Evolutionary conservation across 1,139 yeast genomes (phyloP).

Genomic region (Zygosaccharomyces sapae): DNA sequence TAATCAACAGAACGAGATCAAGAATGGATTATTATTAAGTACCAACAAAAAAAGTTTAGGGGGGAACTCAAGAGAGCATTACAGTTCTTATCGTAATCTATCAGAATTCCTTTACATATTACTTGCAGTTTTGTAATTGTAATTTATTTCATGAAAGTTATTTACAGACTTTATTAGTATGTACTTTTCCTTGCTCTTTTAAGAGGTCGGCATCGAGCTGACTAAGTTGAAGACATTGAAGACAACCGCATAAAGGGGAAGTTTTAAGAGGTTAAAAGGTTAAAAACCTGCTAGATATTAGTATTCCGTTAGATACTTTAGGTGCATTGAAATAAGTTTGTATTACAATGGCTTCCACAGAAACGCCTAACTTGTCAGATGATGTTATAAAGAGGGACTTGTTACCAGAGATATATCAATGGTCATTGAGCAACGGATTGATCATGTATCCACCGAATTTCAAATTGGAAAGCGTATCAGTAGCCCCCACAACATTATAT

Average conservation of each 20-base stretch:
- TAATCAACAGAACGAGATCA: background rate
- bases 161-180: background rate
- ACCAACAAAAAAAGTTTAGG: background rate
- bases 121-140: slow-evolving; percentile 1
- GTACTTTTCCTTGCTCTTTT: background rate
- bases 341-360: slow-evolving; percentile 3
- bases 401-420: slow-evolving; percentile 56
- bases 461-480: slow-evolving; percentile 42
- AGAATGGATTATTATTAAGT: background rate
- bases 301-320: too few species aligned
- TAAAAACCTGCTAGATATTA: too few species aligned
- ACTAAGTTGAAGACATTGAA: background rate
- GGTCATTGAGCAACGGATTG: slow-evolving; percentile 76
- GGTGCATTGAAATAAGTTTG: background rate
- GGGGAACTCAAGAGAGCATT: background rate
- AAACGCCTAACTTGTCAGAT: slow-evolving; percentile 19
- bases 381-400: slow-evolving; percentile 26
- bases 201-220: background rate
- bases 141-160: background rate
- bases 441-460: slow-evolving; percentile 69
- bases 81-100: background rate
- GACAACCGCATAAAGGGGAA: background rate
- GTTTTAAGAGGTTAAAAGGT: background rate
- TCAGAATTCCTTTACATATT: background rate
- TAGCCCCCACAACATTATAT: slow-evolving; percentile 82